These are phyloP conservation scores for Biscogniauxia mediterranea DNA, from an alignment of 2,329 filamentous ascomycete genomes.

Conservation along the genomic window DNA sequence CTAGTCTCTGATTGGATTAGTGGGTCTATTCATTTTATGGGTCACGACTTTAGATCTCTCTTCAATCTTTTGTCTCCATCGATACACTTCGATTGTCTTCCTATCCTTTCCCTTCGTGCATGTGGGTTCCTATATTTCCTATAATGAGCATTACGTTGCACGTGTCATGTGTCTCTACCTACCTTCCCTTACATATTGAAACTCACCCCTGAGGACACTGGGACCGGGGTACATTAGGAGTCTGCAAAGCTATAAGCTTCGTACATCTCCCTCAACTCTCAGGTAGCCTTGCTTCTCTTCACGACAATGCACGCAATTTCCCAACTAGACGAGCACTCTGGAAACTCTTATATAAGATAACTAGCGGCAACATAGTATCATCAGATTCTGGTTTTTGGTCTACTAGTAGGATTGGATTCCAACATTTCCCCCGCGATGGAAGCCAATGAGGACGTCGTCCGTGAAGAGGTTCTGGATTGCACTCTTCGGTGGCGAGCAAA, in stretches of 20 bases:
- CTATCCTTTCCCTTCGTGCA: background rate
- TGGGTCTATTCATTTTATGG: background rate
- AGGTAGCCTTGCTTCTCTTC: background rate
- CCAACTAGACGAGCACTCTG: background rate
- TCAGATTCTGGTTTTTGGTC: background rate
- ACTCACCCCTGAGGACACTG: background rate
- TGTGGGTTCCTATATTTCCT: background rate
- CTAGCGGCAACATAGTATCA: background rate
- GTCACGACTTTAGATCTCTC: background rate
- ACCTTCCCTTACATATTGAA: too few species aligned
- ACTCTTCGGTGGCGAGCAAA: background rate
- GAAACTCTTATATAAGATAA: background rate
- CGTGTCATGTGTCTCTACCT: background rate
- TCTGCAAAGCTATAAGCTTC: background rate
- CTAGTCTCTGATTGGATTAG: background rate
- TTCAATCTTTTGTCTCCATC: background rate
- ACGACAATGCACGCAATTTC: background rate
- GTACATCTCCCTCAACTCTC: too few species aligned
- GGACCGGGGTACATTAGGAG: background rate
- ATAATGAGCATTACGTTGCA: background rate
- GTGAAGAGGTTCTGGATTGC: background rate
- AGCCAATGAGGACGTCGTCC: background rate
- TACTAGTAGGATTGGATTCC: background rate
- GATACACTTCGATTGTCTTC: background rate
- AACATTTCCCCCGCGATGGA: background rate